Conservation (phyloP, 768 basidiomycete species). For the Phanerodontia chrysosporium region DNA sequence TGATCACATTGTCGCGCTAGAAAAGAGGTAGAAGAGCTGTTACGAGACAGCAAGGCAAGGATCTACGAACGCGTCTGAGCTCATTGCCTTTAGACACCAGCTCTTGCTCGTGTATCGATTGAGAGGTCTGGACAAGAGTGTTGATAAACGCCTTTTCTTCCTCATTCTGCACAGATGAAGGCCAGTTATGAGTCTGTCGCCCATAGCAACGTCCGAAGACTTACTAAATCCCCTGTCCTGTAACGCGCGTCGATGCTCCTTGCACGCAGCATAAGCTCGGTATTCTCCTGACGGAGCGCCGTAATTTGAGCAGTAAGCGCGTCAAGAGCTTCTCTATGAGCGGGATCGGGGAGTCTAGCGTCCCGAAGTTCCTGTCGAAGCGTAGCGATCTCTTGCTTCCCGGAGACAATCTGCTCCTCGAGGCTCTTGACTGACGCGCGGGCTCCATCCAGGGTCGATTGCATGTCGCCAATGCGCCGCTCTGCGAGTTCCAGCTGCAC, state of each 20-base stretch:
- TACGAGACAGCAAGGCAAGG: neutral
- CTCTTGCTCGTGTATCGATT: conserved; percentile 29
- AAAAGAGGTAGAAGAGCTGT: neutral
- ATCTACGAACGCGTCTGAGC: conserved; percentile 25
- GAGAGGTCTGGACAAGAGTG: conserved; percentile 26
- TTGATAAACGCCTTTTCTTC: conserved; percentile 30
- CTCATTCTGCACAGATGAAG: conserved; percentile 17
- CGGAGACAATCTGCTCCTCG: conserved; percentile 13
- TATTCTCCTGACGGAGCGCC: conserved; percentile 19
- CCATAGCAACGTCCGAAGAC: neutral
- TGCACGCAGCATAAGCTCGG: conserved; percentile 17
- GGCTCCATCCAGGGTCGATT: conserved; percentile 17
- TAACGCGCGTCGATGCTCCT: conserved; percentile 28
- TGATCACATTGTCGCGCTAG: conserved; percentile 29
- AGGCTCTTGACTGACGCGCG: conserved; percentile 10
- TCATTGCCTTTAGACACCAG: conserved; percentile 32
- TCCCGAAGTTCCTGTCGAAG: conserved; percentile 17
- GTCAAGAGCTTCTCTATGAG: conserved; percentile 18
- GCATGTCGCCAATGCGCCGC: conserved; percentile 12
- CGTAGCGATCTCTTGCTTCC: conserved; percentile 14
- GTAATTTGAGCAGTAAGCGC: conserved; percentile 18
- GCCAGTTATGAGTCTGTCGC: neutral
- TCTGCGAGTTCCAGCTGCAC: conserved; percentile 9
- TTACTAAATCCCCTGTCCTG: conserved; percentile 26
- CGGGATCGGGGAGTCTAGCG: conserved; percentile 18